Evolutionary conservation across 176 grass and related monocot genomes (phyloP), one percentile per base, ranked within the genome.

Genomic region (Bromus sterilis): DNA sequence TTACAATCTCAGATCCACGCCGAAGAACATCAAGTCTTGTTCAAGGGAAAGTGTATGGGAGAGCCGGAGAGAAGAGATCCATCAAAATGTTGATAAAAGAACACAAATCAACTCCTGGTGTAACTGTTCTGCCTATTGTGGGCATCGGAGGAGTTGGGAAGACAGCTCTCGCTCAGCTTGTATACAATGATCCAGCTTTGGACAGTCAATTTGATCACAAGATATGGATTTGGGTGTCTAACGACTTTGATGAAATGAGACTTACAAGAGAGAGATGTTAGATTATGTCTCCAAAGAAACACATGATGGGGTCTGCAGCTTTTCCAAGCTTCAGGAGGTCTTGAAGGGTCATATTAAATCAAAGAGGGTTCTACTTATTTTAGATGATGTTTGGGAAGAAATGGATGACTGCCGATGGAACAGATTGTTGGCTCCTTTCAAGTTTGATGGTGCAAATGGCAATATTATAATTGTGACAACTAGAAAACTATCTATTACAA

Each of bases 351-450:
- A n/a, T 40, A 5, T 85, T 16, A 31, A 26, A 7, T 9, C 2
- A 0, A 77, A 60, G 8, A 85, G 65, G 8, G 33, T 30, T 55
- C 51, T 89, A 5, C 53, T 84, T 2, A 5, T 84, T 20, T 72
- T 89, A 3, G 87, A 89, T 70, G 77, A 85, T 71, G 25, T 89
- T 0, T 89, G 87, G 82, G 21, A 63, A 0, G 20, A 4, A 20
- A 53, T 71, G 25, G 21, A 71, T 34, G 26, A 44, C 16, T 1
- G 1, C 1, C 11, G 1, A 36, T 78, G 59, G 85, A 76, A 61
- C n/a, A 60, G 24, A 58, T 6, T 87, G 0, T 69, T 87, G 11
- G 40, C 56, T 31, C 60, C 71, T 28, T 10, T 55, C n/a, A 41
- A 29, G 7, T 13, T 20, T 23, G 8, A 1, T 10, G 3, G 2